Evolutionary conservation across 202 grass and related monocot species (phyloP).

Genomic region (Panicum hallii): DNA sequence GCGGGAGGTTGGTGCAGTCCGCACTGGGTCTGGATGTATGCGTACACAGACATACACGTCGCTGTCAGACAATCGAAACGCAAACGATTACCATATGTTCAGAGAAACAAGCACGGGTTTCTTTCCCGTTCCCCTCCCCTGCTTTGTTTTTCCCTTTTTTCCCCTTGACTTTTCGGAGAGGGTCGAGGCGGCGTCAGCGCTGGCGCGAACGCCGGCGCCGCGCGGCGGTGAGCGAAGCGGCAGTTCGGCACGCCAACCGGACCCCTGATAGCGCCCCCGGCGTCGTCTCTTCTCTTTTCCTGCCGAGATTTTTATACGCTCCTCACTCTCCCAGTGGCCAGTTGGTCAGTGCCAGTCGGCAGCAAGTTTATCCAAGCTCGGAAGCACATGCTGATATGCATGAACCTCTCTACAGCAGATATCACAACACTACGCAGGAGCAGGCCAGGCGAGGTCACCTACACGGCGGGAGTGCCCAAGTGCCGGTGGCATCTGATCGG

Average conservation of each 20-base stretch:
- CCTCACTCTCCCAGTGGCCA: not conserved
- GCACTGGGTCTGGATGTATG: not conserved
- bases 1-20: slow-evolving; percentile 17
- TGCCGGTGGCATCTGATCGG: not conserved
- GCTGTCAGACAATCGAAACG: slow-evolving; percentile 1
- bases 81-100: not conserved
- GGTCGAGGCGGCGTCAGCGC: slow-evolving; percentile 9
- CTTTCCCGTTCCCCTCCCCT: not conserved
- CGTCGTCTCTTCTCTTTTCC: not conserved
- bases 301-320: slow-evolving; percentile 13
- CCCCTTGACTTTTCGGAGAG: not conserved
- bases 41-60: not conserved
- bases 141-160: not conserved
- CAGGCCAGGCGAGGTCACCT: not conserved
- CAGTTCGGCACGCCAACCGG: slow-evolving; percentile 44
- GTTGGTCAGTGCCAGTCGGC: not conserved
- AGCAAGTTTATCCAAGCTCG: not conserved
- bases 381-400: slow-evolving; percentile 13
- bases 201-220: not conserved
- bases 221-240: not conserved
- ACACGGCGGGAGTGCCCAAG: not conserved
- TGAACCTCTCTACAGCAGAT: not conserved
- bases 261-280: not conserved
- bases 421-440: not conserved
- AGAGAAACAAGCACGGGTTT: not conserved